Evolutionary conservation across 2,329 filamentous ascomycete species (phyloP).

Genomic region (Monosporascus sp.): DNA sequence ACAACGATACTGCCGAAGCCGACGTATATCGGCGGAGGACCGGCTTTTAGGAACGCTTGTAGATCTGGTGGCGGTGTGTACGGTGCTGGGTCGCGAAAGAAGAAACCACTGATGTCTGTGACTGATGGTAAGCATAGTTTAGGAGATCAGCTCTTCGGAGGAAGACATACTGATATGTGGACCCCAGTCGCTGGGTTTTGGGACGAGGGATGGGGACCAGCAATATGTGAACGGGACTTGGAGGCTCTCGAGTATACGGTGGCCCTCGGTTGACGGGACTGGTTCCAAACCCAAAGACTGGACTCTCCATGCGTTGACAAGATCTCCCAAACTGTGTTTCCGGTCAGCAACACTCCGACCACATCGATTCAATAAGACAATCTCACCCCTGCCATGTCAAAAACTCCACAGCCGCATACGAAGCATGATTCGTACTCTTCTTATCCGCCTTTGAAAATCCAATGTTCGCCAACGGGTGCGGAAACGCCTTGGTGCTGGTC

Average conservation of each 20-base stretch:
- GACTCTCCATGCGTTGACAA: too few species aligned
- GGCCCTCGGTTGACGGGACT: too few species aligned
- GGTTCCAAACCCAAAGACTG: too few species aligned
- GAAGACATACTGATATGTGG: background rate
- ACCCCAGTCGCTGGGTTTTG: too few species aligned
- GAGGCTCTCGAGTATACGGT: background rate
- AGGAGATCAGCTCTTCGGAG: too few species aligned
- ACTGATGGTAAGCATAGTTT: too few species aligned
- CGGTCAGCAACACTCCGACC: too few species aligned
- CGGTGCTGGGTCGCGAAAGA: constrained; percentile 62
- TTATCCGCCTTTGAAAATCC: background rate
- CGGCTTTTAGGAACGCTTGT: constrained; percentile 58
- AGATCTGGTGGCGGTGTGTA: constrained; percentile 64
- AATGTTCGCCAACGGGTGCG: constrained; percentile 76
- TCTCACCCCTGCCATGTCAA: constrained; percentile 73
- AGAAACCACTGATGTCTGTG: constrained; percentile 61
- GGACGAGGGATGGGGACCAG: background rate
- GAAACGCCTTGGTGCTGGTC: constrained; percentile 74
- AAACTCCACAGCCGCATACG: constrained; percentile 76
- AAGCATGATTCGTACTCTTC: constrained; percentile 67
- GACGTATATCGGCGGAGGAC: constrained; percentile 72
- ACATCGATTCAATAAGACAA: too few species aligned
- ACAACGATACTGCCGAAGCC: constrained; percentile 82
- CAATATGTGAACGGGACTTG: background rate
- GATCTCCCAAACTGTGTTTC: too few species aligned